These are phyloP conservation scores for Poronia punctata DNA, from an alignment of 495 filamentous ascomycete species.

Conservation along the genomic window DNA sequence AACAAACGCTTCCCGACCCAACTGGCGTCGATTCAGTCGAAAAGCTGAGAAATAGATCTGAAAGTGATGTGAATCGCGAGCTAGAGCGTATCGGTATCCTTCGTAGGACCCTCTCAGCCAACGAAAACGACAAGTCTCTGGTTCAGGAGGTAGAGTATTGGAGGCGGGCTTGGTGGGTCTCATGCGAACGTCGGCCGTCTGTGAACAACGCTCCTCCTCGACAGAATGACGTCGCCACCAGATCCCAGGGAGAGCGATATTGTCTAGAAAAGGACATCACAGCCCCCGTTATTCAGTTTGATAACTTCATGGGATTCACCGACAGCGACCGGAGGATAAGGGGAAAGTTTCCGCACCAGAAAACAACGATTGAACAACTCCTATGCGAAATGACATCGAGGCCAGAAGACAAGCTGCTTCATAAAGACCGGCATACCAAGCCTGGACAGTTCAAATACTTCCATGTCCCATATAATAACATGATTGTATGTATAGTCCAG, in stretches of 20 bases:
- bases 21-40: conserved; percentile 4
- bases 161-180: not conserved
- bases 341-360: conserved; percentile 18
- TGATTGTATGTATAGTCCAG: conserved; percentile 12
- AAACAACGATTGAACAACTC: conserved; percentile 4
- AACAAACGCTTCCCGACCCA: not conserved
- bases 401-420: not conserved
- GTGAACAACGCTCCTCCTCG: not conserved
- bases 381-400: not conserved
- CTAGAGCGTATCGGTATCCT: conserved; percentile 15
- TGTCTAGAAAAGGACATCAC: conserved; percentile 14
- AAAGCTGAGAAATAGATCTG: conserved; percentile 14
- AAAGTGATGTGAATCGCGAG: conserved; percentile 12
- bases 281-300: conserved; percentile 14
- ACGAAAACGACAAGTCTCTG: conserved; percentile 4
- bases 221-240: not conserved
- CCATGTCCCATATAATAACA: conserved; percentile 22
- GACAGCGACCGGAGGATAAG: not conserved
- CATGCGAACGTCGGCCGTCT: not conserved
- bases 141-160: conserved; percentile 1
- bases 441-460: conserved; percentile 8
- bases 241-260: not conserved
- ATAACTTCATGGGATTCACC: not conserved
- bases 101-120: conserved; percentile 11
- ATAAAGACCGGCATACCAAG: not conserved